These are phyloP conservation scores for Suhomyces yuchorum DNA, from an alignment of 1,139 yeast genomes.

Conservation along the genomic window DNA sequence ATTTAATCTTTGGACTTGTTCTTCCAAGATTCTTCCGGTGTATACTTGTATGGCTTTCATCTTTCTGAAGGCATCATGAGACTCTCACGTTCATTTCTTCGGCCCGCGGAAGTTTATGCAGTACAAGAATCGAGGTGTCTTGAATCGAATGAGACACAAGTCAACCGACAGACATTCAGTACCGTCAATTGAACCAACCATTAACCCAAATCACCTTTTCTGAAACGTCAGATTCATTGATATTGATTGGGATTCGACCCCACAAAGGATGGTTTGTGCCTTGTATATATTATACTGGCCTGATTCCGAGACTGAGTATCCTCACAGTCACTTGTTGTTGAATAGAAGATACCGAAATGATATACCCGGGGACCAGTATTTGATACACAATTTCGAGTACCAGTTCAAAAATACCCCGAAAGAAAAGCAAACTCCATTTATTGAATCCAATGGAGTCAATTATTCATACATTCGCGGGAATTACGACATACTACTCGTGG, in stretches of 20 bases:
- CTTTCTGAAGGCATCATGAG: not conserved
- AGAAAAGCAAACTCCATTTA: slow-evolving; percentile 35
- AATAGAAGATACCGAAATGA: slow-evolving; percentile 40
- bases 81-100: not conserved
- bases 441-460: slow-evolving; percentile 31
- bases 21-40: slow-evolving; percentile 14
- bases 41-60: slow-evolving; percentile 8
- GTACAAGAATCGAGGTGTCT: not conserved
- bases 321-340: slow-evolving; percentile 38
- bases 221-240: not conserved
- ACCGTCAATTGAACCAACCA: not conserved
- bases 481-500: slow-evolving; percentile 34
- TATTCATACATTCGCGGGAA: slow-evolving; percentile 35
- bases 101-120: slow-evolving; percentile 1
- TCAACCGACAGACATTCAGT: not conserved
- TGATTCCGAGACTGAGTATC: slow-evolving; percentile 30
- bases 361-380: slow-evolving; percentile 28
- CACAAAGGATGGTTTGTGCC: slow-evolving; percentile 38
- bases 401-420: slow-evolving; percentile 24
- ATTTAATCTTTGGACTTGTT: slow-evolving; percentile 17
- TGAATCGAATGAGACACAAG: not conserved
- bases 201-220: not conserved
- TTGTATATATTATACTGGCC: slow-evolving; percentile 42
- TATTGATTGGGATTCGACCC: not conserved
- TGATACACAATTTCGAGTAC: slow-evolving; percentile 33